phyloP scores from a whole-genome alignment of 352 stramenopile genomes.

The Globisporangium alternatum region DNA sequence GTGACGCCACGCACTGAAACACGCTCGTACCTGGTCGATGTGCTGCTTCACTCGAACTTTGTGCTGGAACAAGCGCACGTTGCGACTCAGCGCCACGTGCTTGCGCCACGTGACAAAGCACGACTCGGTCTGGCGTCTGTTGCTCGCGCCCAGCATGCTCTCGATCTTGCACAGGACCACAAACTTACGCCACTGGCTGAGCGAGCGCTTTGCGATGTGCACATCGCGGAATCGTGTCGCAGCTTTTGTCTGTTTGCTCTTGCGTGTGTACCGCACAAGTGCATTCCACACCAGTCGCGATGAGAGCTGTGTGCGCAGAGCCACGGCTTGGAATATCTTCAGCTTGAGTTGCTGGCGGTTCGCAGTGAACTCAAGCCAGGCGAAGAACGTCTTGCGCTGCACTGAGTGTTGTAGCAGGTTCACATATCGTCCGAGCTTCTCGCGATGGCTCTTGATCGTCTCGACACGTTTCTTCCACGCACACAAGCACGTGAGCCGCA shows the following conservation, averaged over 20 bases:
- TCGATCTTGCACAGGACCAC: conserved; percentile 50
- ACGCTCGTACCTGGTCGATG: conserved; percentile 7
- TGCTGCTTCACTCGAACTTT: conserved; percentile 15
- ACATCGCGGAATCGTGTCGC: conserved; percentile 16
- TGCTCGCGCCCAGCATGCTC: conserved; percentile 37
- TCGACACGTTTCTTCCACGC: conserved; percentile 21
- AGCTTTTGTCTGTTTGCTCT: conserved; percentile 15
- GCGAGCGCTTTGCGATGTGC: conserved; percentile 6
- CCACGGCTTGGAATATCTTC: conserved; percentile 27
- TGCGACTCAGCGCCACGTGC: conserved; percentile 15
- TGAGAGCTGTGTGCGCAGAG: conserved; percentile 27
- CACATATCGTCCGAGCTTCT: conserved; percentile 34
- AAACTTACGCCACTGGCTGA: conserved; percentile 39
- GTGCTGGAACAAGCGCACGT: conserved; percentile 23
- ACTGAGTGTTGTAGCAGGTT: conserved; percentile 33
- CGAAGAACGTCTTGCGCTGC: conserved; percentile 35
- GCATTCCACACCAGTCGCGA: conserved; percentile 27
- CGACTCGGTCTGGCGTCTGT: conserved; percentile 21
- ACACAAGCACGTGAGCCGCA: conserved; percentile 14
- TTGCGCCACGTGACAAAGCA: conserved; percentile 52
- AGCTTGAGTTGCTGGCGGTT: conserved; percentile 18
- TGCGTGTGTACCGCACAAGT: conserved; percentile 24
- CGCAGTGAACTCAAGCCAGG: conserved; percentile 29
- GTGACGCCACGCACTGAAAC: conserved; percentile 35
- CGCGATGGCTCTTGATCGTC: conserved; percentile 5